A percentile compares a stretch with the other conserved stretches of the same genome.
phyloP scores from a whole-genome alignment of 208 protist species.

The Tritrichomonas foetus region DNA sequence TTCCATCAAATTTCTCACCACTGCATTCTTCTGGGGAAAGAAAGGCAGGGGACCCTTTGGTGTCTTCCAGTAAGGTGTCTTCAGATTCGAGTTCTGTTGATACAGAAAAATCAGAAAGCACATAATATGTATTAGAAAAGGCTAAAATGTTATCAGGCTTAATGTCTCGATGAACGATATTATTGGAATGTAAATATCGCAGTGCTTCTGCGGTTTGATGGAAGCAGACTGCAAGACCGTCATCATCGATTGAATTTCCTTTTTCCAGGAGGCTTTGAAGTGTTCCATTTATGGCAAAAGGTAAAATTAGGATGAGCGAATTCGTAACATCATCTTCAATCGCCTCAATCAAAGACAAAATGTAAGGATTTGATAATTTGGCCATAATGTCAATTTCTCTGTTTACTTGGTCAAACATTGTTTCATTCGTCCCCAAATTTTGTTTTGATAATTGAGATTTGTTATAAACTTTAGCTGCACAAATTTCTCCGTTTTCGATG shows the following conservation, averaged over 20 bases:
- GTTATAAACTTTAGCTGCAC: slow-evolving; percentile 22
- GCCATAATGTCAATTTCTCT: slow-evolving; percentile 7
- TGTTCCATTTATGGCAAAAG: neutral
- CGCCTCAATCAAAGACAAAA: neutral
- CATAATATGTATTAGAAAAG: neutral
- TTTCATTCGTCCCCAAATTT: neutral
- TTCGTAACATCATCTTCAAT: slow-evolving; percentile 3
- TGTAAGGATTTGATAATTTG: neutral
- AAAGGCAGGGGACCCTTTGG: slow-evolving; percentile 15
- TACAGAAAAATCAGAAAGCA: neutral
- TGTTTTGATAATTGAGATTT: neutral
- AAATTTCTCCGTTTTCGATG: neutral
- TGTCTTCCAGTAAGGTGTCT: neutral
- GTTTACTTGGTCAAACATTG: neutral
- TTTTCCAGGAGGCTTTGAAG: neutral
- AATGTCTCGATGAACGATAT: slow-evolving; percentile 19
- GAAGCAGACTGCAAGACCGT: neutral
- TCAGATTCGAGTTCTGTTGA: neutral
- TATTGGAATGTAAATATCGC: neutral
- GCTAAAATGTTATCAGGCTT: neutral
- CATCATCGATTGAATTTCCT: neutral
- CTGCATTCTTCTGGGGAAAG: neutral
- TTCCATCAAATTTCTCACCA: neutral
- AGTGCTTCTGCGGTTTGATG: neutral
- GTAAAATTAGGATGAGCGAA: neutral